Percentiles rank a stretch among this genome's conserved stretches.
Conservation (phyloP, 75 land plant species). For the Cupressus sempervirens region DNA sequence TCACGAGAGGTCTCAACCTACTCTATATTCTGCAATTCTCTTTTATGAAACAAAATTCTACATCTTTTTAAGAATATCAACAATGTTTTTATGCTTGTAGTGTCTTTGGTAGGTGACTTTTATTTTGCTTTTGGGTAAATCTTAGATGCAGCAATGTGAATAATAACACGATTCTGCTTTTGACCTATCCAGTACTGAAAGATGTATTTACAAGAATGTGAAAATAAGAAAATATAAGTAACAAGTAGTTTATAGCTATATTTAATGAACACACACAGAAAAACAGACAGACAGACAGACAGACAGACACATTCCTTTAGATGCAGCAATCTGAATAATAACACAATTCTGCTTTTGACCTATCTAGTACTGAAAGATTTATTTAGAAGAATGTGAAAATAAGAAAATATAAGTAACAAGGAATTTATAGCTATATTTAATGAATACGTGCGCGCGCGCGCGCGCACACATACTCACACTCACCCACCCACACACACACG, state of each 20-base stretch:
- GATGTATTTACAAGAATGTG: neutral
- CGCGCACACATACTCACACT: no score
- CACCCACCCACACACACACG: no score
- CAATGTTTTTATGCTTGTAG: neutral
- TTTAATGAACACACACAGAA: neutral
- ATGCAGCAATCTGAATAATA: neutral
- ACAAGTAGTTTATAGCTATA: neutral
- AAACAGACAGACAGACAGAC: no score
- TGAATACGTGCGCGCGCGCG: no score
- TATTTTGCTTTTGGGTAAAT: neutral
- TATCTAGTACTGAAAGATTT: neutral
- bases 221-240: neutral
- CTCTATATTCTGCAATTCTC: neutral
- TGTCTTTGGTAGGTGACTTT: neutral
- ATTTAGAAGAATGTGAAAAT: no score
- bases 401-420: neutral
- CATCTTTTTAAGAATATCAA: neutral
- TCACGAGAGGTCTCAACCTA: conserved; percentile 1
- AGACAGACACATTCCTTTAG: no score
- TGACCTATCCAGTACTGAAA: neutral
- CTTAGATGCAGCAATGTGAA: neutral
- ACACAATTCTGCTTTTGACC: neutral
- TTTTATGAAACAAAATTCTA: neutral
- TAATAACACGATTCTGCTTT: neutral
- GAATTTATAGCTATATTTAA: neutral